Base-by-base conservation (phyloP, 352 stramenopile genomes). In the Stramenopiles sp. region DNA sequence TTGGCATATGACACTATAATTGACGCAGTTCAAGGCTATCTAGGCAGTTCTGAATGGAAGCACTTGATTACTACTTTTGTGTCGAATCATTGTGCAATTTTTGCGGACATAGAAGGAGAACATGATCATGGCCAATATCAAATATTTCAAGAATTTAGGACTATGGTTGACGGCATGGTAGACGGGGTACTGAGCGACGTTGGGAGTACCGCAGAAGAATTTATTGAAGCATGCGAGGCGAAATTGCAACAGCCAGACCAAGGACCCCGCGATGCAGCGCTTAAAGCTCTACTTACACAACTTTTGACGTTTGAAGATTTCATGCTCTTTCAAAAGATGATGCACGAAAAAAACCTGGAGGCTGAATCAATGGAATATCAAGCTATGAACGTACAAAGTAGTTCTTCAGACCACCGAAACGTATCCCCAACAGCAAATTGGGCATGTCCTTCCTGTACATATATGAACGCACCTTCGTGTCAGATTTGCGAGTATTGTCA, bases 251-350 rank as follows among this genome's bases (percentile, higher is more conserved):
- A 78, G 22, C 30, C 30, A 14, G 71, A 78, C 14, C 30, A 33
- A 33, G 71, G 71, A 14, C 71, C 71, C 4, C 71, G 71, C 8
- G 71, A 78, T 14, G 71, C 71, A 33, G 71, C 71, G 8, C 14
- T 78, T 4, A 78, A 78, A 78, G 31, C 71, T 14, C 14, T 78
- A 33, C 14, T 78, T 14, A 31, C 30, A 8, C 30, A 78, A 78
- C 71, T 78, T 14, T 78, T 78, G 8, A 78, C 71, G 1, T 78
- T 78, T 78, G 71, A 78, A 78, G 71, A 78, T 78, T 78, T 78
- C 14, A 78, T 78, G 71, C 14, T 78, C 1, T 78, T 78, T 33
- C 71, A 78, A 33, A 78, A 78, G 14, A 78, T 78, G 71, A 78
- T 78, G 71, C 71, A 78, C 22, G 71, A 78, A 14, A 78, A 78